Conservation (phyloP, 805 yeast species). For the Zygoascus bituminiphila region DNA sequence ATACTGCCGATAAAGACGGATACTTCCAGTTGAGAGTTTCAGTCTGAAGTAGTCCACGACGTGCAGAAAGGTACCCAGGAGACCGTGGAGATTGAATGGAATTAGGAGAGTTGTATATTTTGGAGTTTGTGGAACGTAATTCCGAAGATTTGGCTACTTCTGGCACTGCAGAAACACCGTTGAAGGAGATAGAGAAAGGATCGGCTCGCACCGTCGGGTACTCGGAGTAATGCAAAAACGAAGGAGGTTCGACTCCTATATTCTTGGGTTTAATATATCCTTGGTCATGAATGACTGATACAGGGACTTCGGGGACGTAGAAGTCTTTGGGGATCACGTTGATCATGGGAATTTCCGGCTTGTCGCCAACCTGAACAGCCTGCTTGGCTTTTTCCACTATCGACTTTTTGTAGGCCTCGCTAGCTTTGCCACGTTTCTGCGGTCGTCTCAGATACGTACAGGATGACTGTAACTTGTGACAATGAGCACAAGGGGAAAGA, state of each 20-base stretch:
- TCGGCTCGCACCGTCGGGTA: neutral
- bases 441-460: slow-evolving; percentile 36
- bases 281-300: neutral
- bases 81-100: neutral
- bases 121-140: neutral
- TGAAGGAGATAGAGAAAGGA: neutral
- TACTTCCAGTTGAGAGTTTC: neutral
- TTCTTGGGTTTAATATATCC: neutral
- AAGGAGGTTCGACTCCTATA: neutral
- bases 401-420: slow-evolving; percentile 14
- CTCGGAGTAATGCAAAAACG: neutral
- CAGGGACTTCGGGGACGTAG: neutral
- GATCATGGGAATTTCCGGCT: neutral
- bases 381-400: slow-evolving; percentile 2
- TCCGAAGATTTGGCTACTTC: neutral
- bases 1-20: neutral
- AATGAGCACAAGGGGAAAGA: slow-evolving; percentile 37
- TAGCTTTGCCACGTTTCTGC: slow-evolving; percentile 41
- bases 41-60: neutral
- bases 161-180: neutral
- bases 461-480: slow-evolving; percentile 18
- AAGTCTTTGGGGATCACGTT: neutral
- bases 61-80: neutral
- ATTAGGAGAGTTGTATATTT: neutral
- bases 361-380: neutral